phyloP scores from a whole-genome alignment of 2,329 filamentous ascomycete species.

The Colletotrichum incanum region DNA sequence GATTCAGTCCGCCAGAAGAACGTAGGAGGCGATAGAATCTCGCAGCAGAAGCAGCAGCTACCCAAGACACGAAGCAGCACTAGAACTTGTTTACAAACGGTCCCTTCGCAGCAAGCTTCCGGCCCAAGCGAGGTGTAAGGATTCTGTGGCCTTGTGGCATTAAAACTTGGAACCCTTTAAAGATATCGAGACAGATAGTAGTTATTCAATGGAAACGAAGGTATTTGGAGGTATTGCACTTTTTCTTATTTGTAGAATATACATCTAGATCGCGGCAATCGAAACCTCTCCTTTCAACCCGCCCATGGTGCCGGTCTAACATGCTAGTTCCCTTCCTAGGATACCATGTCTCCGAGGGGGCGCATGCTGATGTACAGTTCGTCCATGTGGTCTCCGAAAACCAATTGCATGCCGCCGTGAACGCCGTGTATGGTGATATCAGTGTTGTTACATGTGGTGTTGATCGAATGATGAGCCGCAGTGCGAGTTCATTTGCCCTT shows the following conservation, averaged over 20 bases:
- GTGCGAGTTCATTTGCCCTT: constrained; percentile 69
- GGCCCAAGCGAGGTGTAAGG: background rate
- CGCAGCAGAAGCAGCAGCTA: constrained; percentile 9
- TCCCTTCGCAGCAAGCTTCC: no score
- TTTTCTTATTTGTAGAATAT: constrained; percentile 27
- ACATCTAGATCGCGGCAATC: constrained; percentile 28
- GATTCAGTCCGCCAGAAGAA: background rate
- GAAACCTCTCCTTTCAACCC: constrained; percentile 3
- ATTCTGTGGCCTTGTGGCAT: background rate
- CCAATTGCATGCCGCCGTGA: constrained; percentile 41
- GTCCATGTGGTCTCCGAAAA: constrained; percentile 28
- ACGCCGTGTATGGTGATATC: constrained; percentile 43
- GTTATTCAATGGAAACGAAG: background rate
- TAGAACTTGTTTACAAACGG: background rate
- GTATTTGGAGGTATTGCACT: background rate
- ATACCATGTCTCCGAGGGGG: background rate
- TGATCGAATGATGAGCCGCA: background rate
- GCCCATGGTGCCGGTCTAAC: background rate
- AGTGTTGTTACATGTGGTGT: constrained; percentile 43
- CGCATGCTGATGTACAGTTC: constrained; percentile 12
- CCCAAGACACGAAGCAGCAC: background rate
- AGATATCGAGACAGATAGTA: background rate
- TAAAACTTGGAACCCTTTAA: background rate
- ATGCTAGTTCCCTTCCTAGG: constrained; percentile 4
- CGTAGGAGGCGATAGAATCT: background rate